Evolutionary conservation across 2,329 filamentous ascomycete species (phyloP), one percentile per base, ranked within the genome.

Genomic region (Aspergillus phoenicis): DNA sequence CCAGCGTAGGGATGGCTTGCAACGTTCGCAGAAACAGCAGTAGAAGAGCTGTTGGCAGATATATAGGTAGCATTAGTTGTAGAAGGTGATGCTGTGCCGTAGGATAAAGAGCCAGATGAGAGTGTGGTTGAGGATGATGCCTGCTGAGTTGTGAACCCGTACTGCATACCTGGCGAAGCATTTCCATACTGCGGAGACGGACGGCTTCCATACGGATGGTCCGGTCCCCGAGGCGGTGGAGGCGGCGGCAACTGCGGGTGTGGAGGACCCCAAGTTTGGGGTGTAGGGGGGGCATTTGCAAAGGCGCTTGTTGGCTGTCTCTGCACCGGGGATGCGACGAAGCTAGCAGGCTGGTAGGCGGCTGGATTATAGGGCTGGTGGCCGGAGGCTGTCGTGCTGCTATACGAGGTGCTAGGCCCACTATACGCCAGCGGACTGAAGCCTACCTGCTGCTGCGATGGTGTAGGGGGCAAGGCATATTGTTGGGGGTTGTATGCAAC

Each of bases 341-440:
- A 66, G n/a, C 65, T 65, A 4, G 76, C 64, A 20, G 77, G 69
- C 48, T 80, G 77, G 63, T 83, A 83, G 22, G 80, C 80, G 2
- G 82, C 81, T 1, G 82, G 82, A 58, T 83, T 80, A 66, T 84
- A 84, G 10, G 80, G 77, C 58, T 80, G 80, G 64, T 80, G 77
- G 36, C 53, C 39, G 39, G 52, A 26, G 24, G 51, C 26, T 57
- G 33, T 62, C 13, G 39, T 30, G 51, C 47, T 74, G 36, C 63
- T 59, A 57, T 75, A 73, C 7, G 71, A 64, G 28, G 59, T 70
- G 56, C 49, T 67, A 48, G 69, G 64, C 52, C 67, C 66, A 41
- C 69, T 71, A 69, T 83, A 94, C 39, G 83, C 80, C 72, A 89
- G 85, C 1, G 91, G 90, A 71, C 93, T 94, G 76, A 93, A 94